A percentile compares a stretch with the other conserved stretches of the same genome.
These are phyloP conservation scores for Cercospora sp. DNA, from an alignment of 2,329 filamentous ascomycete species.

Conservation along the genomic window DNA sequence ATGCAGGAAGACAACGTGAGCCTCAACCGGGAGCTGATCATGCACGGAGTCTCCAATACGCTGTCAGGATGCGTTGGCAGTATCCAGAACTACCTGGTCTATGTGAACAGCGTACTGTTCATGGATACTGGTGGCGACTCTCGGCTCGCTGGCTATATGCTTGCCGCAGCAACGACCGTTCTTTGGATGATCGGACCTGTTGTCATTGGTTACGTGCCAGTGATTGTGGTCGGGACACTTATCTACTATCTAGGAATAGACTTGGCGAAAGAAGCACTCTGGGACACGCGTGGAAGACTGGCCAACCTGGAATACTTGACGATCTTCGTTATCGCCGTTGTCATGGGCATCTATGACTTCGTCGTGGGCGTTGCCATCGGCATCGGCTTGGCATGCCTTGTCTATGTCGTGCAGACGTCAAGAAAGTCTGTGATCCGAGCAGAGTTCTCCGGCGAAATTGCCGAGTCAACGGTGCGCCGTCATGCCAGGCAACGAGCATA, in stretches of 20 bases:
- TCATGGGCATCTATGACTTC: constrained; percentile 97
- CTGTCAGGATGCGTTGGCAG: constrained; percentile 83
- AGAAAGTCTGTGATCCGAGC: constrained; percentile 84
- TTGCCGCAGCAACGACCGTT: constrained; percentile 76
- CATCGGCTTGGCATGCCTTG: constrained; percentile 86
- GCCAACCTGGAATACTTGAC: constrained; percentile 87
- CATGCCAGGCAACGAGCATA: constrained; percentile 89
- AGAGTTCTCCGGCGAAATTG: constrained; percentile 85
- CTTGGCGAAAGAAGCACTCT: constrained; percentile 82
- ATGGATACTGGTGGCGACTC: constrained; percentile 89
- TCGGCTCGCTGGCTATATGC: constrained; percentile 79
- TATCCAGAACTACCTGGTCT: constrained; percentile 95
- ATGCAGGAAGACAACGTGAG: constrained; percentile 90
- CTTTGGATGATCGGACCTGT: constrained; percentile 83
- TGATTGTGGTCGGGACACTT: constrained; percentile 93
- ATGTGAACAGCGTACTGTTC: constrained; percentile 96
- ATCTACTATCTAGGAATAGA: constrained; percentile 97
- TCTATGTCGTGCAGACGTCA: constrained; percentile 88
- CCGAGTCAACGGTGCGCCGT: constrained; percentile 86
- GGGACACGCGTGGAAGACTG: constrained; percentile 84
- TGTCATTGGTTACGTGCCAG: constrained; percentile 89
- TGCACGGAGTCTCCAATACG: constrained; percentile 91
- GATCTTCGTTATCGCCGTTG: constrained; percentile 81
- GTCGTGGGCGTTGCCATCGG: constrained; percentile 91
- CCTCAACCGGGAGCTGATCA: constrained; percentile 85